phyloP scores from a whole-genome alignment of 2,329 filamentous ascomycete species.

The Graphiopsis chlorocephala region DNA sequence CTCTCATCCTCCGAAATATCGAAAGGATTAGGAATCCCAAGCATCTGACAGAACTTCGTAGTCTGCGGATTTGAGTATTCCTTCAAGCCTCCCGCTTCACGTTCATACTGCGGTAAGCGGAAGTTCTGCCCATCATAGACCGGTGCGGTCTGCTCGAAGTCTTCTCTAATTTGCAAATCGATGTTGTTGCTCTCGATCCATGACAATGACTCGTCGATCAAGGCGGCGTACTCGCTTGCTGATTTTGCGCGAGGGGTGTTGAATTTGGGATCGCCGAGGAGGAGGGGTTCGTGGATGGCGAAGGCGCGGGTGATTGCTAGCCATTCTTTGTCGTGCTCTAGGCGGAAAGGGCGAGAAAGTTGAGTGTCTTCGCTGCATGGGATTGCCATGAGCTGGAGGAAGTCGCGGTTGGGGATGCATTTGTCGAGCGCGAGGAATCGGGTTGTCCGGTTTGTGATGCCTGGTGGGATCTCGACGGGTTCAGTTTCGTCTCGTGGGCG shows the following conservation, averaged over 20 bases:
- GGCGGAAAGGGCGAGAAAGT: conserved; percentile 51
- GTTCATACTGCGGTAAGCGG: conserved; percentile 28
- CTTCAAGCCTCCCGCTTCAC: conserved; percentile 49
- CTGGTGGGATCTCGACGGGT: conserved; percentile 53
- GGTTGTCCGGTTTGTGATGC: conserved; percentile 75
- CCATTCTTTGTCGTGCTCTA: conserved; percentile 92
- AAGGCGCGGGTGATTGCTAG: conserved; percentile 88
- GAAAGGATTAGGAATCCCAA: conserved; percentile 75
- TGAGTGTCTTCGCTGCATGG: conserved; percentile 28
- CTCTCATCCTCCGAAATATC: conserved; percentile 70
- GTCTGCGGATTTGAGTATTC: conserved; percentile 92
- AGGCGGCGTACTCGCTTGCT: conserved; percentile 58
- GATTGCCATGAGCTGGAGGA: conserved; percentile 74
- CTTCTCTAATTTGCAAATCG: conserved; percentile 65
- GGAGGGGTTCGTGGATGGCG: conserved; percentile 55
- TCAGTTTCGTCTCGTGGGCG: conserved; percentile 16
- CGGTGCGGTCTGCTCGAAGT: conserved; percentile 76
- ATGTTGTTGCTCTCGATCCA: conserved; percentile 71
- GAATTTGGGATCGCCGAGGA: conserved; percentile 59
- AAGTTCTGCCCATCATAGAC: conserved; percentile 48
- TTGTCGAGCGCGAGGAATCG: conserved; percentile 91
- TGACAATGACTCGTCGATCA: conserved; percentile 66
- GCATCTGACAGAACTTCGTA: conserved; percentile 70
- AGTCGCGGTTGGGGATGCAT: conserved; percentile 74
- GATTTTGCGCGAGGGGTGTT: conserved; percentile 52